Evolutionary conservation across 2,329 filamentous ascomycete genomes (phyloP), one percentile per base, ranked within the genome.

Genomic region (Cladosporium sp.): DNA sequence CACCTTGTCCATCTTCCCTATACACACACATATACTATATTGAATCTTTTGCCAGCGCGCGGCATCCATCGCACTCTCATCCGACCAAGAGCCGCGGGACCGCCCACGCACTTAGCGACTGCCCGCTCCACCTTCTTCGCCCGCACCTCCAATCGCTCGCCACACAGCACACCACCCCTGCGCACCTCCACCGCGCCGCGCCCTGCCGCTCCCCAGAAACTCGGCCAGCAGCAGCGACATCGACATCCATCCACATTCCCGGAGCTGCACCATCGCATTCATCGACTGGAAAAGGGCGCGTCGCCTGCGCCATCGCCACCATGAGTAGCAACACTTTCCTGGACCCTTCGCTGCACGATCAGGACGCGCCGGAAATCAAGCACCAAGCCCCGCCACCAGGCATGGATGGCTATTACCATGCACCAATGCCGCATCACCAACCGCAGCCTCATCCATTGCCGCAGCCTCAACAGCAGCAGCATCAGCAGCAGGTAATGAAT

Each of bases 201-300:
- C 51, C 51, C 51, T 28, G 28, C 28, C n/a, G 54, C 32, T 32
- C 21, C 54, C 30, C 28, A 21, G 54, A 36, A 18, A 14, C n/a
- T 21, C 54, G 39, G 51, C 51, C 32, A 57, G 51, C 51, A 54
- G 10, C 51, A 54, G 16, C n/a, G 18, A 30, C 26, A 54, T n/a
- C 26, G 11, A 30, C 10, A 46, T 49, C 46, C 54, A 57, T 57
- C 28, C 16, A 23, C 8, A 48, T 32, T 46, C 34, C 49, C 23
- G n/a, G 39, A 46, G 46, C 51, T 57, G 48, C 53, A 34, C 39
- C 63, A 56, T 48, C 57, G 60, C 57, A 51, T 23, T 54, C 53
- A 32, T 34, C 30, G 7, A 10, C 26, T 36, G 32, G 34, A 3
- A n/a, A 8, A 34, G 36, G 46, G 57, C 26, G 77, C 2, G 81